Evolutionary conservation across 2,329 filamentous ascomycete species (phyloP).

Genomic region (Cryphonectria carpinicola): DNA sequence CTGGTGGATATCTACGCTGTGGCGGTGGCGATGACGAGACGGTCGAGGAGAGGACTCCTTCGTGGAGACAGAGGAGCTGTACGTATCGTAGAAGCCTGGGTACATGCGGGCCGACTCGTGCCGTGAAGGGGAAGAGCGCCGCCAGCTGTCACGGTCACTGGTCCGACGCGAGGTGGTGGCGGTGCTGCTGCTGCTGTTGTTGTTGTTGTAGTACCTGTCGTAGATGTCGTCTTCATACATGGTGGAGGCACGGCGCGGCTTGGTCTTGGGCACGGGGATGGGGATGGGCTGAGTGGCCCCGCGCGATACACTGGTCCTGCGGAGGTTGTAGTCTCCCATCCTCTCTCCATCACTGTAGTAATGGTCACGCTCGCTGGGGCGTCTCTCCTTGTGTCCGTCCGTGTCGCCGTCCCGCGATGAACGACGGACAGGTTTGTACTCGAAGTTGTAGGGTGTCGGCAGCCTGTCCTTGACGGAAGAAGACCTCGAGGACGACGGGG

Average conservation of each 20-base stretch:
- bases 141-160: constrained; percentile 20
- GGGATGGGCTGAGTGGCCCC: constrained; percentile 22
- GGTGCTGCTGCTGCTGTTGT: not conserved
- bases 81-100: constrained; percentile 25
- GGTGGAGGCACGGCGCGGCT: constrained; percentile 21
- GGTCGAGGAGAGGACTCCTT: constrained; percentile 17
- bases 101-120: constrained; percentile 24
- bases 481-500: constrained; percentile 3
- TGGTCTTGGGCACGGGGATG: constrained; percentile 27
- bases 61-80: constrained; percentile 18
- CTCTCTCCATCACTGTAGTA: constrained; percentile 27
- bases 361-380: constrained; percentile 19
- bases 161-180: constrained; percentile 11
- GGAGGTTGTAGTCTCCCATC: constrained; percentile 26
- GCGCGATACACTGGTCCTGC: constrained; percentile 21
- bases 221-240: constrained; percentile 23
- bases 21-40: constrained; percentile 19
- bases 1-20: constrained; percentile 15
- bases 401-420: constrained; percentile 17
- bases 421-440: constrained; percentile 21
- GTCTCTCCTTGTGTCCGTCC: constrained; percentile 26
- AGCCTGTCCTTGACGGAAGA: constrained; percentile 27
- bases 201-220: constrained; percentile 24
- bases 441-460: constrained; percentile 27
- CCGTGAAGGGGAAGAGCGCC: constrained; percentile 21